Conservation (phyloP, 306 rosid species). For the Cucurbita moschata region DNA sequence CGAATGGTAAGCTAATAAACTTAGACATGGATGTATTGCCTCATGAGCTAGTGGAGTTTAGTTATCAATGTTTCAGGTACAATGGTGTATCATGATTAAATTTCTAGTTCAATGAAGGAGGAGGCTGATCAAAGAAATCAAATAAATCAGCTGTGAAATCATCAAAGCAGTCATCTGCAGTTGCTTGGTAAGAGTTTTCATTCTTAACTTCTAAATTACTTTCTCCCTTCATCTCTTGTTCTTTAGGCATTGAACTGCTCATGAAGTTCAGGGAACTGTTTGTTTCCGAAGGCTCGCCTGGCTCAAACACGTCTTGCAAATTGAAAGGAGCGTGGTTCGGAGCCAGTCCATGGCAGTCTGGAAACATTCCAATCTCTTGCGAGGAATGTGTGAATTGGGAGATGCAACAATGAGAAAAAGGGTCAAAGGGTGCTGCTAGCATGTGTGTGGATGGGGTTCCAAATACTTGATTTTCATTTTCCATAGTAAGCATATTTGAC, state of each 20-base stretch:
- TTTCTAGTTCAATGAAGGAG: constrained; percentile 19
- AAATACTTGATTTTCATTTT: constrained; percentile 2
- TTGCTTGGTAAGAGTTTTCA: constrained; percentile 3
- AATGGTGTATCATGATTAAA: not conserved
- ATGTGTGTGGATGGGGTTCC: constrained; percentile 19
- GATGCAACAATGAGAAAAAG: constrained; percentile 17
- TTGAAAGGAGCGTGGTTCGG: not conserved
- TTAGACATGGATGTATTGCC: not conserved
- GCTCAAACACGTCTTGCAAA: not conserved
- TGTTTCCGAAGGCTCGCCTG: constrained; percentile 5
- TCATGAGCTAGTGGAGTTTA: not conserved
- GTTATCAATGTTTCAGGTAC: not conserved
- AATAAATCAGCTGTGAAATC: constrained; percentile 35
- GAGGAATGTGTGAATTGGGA: constrained; percentile 21
- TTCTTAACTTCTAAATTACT: not conserved
- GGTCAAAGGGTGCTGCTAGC: constrained; percentile 25
- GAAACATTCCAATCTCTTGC: constrained; percentile 12
- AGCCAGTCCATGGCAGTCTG: not conserved
- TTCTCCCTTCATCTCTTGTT: constrained; percentile 1
- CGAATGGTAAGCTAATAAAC: not conserved
- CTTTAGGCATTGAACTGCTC: not conserved
- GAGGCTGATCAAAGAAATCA: constrained; percentile 30
- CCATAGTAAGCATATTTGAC: constrained; percentile 16
- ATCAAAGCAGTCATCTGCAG: constrained; percentile 17
- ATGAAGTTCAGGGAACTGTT: constrained; percentile 13